These are phyloP conservation scores for Fusarium sp. DNA, from an alignment of 2,329 filamentous ascomycete genomes.

Conservation along the genomic window DNA sequence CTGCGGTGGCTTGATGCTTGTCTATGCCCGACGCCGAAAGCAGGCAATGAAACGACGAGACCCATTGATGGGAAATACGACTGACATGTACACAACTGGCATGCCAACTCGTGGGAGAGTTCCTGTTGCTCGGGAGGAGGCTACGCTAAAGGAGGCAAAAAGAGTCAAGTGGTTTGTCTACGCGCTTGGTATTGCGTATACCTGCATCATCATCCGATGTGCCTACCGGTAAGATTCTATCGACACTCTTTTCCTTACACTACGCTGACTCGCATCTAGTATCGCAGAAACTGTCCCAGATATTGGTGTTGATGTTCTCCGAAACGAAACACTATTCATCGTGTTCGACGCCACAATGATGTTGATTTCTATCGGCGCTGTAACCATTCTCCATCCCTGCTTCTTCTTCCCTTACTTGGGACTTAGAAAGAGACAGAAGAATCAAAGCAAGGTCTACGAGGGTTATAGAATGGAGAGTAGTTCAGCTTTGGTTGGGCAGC, in stretches of 20 bases:
- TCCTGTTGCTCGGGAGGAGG: conserved; percentile 23
- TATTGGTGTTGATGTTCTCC: conserved; percentile 16
- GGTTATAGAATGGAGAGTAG: conserved; percentile 13
- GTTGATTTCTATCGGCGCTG: conserved; percentile 20
- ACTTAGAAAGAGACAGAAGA: conserved; percentile 14
- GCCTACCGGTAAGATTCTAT: conserved; percentile 22
- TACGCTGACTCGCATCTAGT: not conserved
- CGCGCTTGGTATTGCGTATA: conserved; percentile 25
- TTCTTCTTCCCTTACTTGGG: conserved; percentile 33
- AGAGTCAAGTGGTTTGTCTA: conserved; percentile 24
- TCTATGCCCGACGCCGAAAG: conserved; percentile 24
- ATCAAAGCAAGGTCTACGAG: conserved; percentile 16
- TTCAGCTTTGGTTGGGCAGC: conserved; percentile 7
- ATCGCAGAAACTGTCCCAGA: conserved; percentile 30
- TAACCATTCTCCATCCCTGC: conserved; percentile 30
- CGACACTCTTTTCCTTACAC: accelerated
- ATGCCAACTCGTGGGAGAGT: not conserved
- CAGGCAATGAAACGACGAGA: conserved; percentile 6
- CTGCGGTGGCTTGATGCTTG: conserved; percentile 34
- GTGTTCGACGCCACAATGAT: conserved; percentile 27
- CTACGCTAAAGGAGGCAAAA: conserved; percentile 20
- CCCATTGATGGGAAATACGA: not conserved
- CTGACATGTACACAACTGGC: not conserved
- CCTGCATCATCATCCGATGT: conserved; percentile 34
- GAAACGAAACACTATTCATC: conserved; percentile 34